Percentiles rank a stretch among this genome's conserved stretches.
These are phyloP conservation scores for Podila minutissima DNA, from an alignment of 192 early-diverging fungal species.

Conservation along the genomic window DNA sequence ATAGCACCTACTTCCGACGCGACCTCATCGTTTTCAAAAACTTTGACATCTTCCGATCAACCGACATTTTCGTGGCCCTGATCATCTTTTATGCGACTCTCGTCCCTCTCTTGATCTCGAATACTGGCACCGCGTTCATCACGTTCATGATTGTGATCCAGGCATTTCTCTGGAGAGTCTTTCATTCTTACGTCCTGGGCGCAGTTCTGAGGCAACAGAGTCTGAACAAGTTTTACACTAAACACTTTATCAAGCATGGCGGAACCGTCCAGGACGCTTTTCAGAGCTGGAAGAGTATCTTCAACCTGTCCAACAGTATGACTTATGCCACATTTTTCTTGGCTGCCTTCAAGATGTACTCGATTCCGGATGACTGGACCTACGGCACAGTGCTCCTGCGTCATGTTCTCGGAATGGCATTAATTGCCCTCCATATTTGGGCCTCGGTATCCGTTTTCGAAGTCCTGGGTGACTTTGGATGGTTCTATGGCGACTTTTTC, in stretches of 20 bases:
- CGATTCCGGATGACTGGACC: slow-evolving; percentile 72
- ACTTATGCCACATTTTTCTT: slow-evolving; percentile 89
- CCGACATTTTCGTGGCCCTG: slow-evolving; percentile 82
- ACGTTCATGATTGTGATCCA: slow-evolving; percentile 67
- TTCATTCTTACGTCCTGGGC: slow-evolving; percentile 86
- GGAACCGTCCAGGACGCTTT: slow-evolving; percentile 89
- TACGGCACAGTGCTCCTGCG: slow-evolving; percentile 78
- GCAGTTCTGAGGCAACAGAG: slow-evolving; percentile 82
- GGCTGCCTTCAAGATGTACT: slow-evolving; percentile 82
- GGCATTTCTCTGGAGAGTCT: slow-evolving; percentile 88
- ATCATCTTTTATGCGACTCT: slow-evolving; percentile 79
- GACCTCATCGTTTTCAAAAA: slow-evolving; percentile 93
- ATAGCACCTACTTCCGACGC: slow-evolving; percentile 72
- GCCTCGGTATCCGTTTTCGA: slow-evolving; percentile 92
- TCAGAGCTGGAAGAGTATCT: slow-evolving; percentile 96
- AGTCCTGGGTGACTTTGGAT: slow-evolving; percentile 94
- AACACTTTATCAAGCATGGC: slow-evolving; percentile 93
- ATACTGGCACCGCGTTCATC: slow-evolving; percentile 45
- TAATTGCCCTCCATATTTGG: slow-evolving; percentile 92
- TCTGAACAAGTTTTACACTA: slow-evolving; percentile 81
- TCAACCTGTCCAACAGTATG: slow-evolving; percentile 91
- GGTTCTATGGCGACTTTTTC: slow-evolving; percentile 99
- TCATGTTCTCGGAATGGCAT: slow-evolving; percentile 82
- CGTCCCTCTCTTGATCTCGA: slow-evolving; percentile 65
- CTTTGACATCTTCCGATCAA: slow-evolving; percentile 87